These are phyloP conservation scores for Aspergillus quadricinctus DNA, from an alignment of 2,329 filamentous ascomycete genomes.

Conservation along the genomic window DNA sequence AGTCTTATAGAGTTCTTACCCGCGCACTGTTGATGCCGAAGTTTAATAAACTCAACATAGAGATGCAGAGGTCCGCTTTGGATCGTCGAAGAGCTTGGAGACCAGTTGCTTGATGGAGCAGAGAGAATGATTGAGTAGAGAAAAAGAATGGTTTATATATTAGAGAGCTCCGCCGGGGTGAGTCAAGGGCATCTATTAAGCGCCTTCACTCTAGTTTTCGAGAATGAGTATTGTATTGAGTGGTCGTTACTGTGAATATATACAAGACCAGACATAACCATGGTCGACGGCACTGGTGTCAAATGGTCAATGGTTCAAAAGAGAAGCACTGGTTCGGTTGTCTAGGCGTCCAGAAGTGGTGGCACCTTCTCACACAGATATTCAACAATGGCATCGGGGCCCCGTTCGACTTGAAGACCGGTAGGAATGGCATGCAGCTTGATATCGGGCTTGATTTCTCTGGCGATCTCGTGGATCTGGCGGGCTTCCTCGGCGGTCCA, in stretches of 20 bases:
- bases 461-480: constrained; percentile 35
- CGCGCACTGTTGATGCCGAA: no score
- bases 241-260: not conserved
- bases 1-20: no score
- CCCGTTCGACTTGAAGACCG: constrained; percentile 40
- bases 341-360: constrained; percentile 30
- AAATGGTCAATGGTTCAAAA: not conserved
- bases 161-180: no score
- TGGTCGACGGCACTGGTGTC: not conserved
- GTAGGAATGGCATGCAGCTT: constrained; percentile 41
- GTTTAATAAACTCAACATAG: no score
- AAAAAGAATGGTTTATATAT: no score
- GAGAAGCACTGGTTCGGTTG: not conserved
- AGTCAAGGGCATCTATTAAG: no score
- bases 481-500: constrained; percentile 45
- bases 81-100: no score
- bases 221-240: no score
- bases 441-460: constrained; percentile 35
- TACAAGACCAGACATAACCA: not conserved
- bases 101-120: no score
- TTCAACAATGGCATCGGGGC: constrained; percentile 41
- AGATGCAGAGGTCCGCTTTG: no score
- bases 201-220: no score
- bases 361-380: constrained; percentile 41
- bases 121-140: no score